Percentiles rank a stretch among this genome's conserved stretches.
Conservation (phyloP, 2,329 filamentous ascomycete species). For the Alternaria atra region DNA sequence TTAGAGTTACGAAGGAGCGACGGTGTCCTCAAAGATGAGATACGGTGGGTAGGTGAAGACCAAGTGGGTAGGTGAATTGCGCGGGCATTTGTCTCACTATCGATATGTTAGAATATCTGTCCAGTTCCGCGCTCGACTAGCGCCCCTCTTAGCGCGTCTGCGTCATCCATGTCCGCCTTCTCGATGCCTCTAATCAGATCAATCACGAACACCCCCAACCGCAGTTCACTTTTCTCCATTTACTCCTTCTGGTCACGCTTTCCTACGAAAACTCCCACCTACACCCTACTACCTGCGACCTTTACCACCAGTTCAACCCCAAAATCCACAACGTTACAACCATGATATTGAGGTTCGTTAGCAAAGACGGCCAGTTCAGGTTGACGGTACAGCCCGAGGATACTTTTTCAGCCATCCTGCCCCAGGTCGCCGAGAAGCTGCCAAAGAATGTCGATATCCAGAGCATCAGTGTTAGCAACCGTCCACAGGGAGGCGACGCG, state of each 20-base stretch:
- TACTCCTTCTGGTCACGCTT: not conserved
- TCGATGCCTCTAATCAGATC: conserved; percentile 5
- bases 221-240: conserved; percentile 14
- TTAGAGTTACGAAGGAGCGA: conserved; percentile 25
- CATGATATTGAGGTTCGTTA: conserved; percentile 72
- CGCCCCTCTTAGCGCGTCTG: conserved; percentile 15
- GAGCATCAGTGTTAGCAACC: conserved; percentile 67
- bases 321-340: conserved; percentile 10
- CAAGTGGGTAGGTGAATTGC: conserved; percentile 6
- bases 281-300: not conserved
- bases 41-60: conserved; percentile 13
- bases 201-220: conserved; percentile 20
- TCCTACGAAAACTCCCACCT: conserved; percentile 3
- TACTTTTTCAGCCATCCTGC: conserved; percentile 70
- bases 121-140: conserved; percentile 28
- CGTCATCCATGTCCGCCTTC: conserved; percentile 11
- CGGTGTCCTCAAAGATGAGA: conserved; percentile 18
- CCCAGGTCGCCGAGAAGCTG: conserved; percentile 67
- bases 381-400: conserved; percentile 78
- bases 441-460: conserved; percentile 64
- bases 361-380: conserved; percentile 79
- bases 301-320: not conserved
- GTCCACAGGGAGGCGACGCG: conserved; percentile 67
- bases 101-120: conserved; percentile 35
- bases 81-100: conserved; percentile 18